A percentile compares a stretch with the other conserved stretches of the same genome.
phyloP scores from a whole-genome alignment of 2,329 filamentous ascomycete species.

The Curvularia eragrostidis region DNA sequence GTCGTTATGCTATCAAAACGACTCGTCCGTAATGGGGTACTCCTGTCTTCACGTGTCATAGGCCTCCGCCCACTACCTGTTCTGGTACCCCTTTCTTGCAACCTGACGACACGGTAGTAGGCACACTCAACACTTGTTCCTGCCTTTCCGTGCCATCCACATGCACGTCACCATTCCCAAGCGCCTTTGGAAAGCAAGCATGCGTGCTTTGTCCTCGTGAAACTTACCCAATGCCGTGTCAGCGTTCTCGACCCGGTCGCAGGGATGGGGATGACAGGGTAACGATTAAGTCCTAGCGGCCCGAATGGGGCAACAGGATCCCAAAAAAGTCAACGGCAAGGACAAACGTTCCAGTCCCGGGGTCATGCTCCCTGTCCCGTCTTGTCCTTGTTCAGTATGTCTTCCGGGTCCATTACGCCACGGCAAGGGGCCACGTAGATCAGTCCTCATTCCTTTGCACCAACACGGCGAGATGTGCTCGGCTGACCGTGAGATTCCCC shows the following conservation, averaged over 20 bases:
- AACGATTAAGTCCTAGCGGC: conserved; percentile 12
- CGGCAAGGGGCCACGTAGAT: conserved; percentile 45
- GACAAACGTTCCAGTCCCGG: conserved; percentile 22
- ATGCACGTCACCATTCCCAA: neutral
- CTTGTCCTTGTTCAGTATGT: conserved; percentile 41
- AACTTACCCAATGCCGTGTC: neutral
- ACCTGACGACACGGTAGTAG: neutral
- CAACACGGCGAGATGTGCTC: conserved; percentile 36
- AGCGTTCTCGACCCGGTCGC: conserved; percentile 4
- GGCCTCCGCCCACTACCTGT: too few relatives aligned
- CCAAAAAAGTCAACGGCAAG: conserved; percentile 21
- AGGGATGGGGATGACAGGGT: conserved; percentile 9
- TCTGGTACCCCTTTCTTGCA: neutral
- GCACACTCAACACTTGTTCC: neutral
- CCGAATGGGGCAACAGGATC: conserved; percentile 17
- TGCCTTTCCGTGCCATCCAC: neutral
- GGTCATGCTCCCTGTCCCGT: conserved; percentile 32
- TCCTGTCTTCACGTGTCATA: conserved; percentile 1
- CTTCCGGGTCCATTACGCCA: conserved; percentile 42
- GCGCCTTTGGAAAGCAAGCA: neutral
- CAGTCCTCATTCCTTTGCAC: conserved; percentile 37
- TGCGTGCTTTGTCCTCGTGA: conserved; percentile 2
- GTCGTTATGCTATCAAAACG: conserved; percentile 4
- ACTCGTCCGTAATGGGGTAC: conserved; percentile 6
- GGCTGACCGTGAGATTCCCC: conserved; percentile 37